phyloP scores from a whole-genome alignment of 2,329 filamentous ascomycete genomes.

The Trichophyton verrucosum region DNA sequence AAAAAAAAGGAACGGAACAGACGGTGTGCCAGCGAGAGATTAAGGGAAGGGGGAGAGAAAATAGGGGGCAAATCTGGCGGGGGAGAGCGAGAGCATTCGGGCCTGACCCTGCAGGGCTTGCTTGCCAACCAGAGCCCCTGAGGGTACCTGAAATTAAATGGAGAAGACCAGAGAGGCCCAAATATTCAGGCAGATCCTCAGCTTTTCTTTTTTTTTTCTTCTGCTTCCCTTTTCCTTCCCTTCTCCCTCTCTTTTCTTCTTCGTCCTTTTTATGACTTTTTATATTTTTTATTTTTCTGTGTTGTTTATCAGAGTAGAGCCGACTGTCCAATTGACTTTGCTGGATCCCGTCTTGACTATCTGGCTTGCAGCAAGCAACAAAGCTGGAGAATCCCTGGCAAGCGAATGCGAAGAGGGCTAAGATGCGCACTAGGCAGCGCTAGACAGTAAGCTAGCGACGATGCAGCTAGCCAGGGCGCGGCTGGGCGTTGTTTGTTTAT shows the following conservation, averaged over 20 bases:
- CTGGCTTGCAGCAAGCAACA: background rate
- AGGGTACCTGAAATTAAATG: background rate
- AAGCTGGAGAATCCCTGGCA: background rate
- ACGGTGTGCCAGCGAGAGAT: background rate
- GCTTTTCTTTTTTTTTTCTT: background rate
- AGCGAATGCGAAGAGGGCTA: background rate
- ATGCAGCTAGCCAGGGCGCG: too few relatives aligned
- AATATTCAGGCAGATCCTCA: background rate
- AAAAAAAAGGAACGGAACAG: background rate
- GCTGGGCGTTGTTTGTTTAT: too few relatives aligned
- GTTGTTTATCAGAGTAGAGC: too few relatives aligned
- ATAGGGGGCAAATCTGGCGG: background rate
- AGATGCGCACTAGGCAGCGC: background rate
- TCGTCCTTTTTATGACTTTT: too few relatives aligned
- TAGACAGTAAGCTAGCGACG: too few relatives aligned
- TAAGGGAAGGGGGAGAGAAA: background rate
- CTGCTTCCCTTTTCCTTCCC: background rate
- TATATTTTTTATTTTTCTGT: too few relatives aligned
- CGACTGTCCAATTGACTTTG: too few relatives aligned
- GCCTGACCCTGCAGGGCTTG: too few relatives aligned
- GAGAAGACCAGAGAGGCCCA: background rate
- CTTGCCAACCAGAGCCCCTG: background rate
- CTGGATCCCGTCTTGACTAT: too few relatives aligned
- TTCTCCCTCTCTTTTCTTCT: too few relatives aligned
- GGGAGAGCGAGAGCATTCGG: background rate